A percentile compares a stretch with the other conserved stretches of the same genome.
Conservation (phyloP, 306 rosid species). For the Dryas drummondii region DNA sequence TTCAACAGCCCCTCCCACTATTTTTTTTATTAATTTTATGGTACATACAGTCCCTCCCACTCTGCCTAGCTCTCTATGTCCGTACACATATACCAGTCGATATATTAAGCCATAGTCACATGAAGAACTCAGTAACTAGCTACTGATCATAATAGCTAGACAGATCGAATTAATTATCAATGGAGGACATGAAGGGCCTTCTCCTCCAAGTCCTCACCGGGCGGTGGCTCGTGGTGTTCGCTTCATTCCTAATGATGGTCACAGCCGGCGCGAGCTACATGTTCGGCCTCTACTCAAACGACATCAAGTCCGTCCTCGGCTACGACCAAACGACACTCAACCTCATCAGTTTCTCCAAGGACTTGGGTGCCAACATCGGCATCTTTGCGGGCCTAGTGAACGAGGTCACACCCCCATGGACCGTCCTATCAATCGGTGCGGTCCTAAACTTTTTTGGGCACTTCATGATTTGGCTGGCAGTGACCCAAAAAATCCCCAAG, state of each 20-base stretch:
- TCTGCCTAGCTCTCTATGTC: too few species aligned
- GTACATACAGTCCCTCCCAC: too few species aligned
- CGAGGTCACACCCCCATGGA: conserved; percentile 42
- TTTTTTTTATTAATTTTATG: too few species aligned
- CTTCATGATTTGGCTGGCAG: conserved; percentile 78
- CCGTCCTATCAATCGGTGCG: conserved; percentile 46
- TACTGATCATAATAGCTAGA: too few species aligned
- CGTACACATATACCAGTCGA: too few species aligned
- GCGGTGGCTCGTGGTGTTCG: conserved; percentile 43
- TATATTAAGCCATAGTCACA: too few species aligned
- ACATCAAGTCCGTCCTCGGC: conserved; percentile 37
- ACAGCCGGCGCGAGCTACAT: conserved; percentile 43
- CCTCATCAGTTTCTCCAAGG: conserved; percentile 42
- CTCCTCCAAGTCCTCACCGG: conserved; percentile 27
- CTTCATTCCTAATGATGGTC: conserved; percentile 41
- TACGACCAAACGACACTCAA: conserved; percentile 50
- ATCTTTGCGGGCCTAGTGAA: conserved; percentile 36
- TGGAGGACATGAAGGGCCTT: conserved; percentile 17
- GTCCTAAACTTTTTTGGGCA: conserved; percentile 64
- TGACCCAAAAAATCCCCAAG: conserved; percentile 35
- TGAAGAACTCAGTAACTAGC: too few species aligned
- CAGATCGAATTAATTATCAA: too few species aligned
- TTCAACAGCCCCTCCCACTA: too few species aligned
- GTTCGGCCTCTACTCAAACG: conserved; percentile 46
- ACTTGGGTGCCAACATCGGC: conserved; percentile 38